Base-by-base conservation (phyloP, 2,329 filamentous ascomycete species). In the Volutella citrinella region DNA sequence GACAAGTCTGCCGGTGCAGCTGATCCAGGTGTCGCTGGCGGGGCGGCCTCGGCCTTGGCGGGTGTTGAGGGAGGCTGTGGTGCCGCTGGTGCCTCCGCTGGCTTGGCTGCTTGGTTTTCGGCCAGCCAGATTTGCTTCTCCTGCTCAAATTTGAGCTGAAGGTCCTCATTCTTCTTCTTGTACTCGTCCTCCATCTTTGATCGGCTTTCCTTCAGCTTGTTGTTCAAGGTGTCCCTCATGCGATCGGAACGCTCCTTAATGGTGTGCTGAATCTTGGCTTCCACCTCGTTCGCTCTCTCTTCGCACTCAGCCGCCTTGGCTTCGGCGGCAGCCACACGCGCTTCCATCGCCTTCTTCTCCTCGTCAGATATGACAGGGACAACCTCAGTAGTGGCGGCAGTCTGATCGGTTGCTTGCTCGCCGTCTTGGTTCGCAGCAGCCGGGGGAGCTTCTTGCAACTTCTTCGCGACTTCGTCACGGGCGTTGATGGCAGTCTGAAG, bases 161-260 rank as follows among this genome's bases (percentile, higher is more conserved):
- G 59, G 26, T 75, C 68, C 23, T 67, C 68, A 16, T 70, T 66
- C 49, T 76, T 76, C 39, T 72, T 69, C 51, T 77, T 77, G 35
- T 66, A 68, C 38, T 74, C 68, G 19, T 72, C 69, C 31, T 72
- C 69, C 43, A 69, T 62, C 40, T 70, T 66, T 31, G 69, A 60
- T 45, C 72, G 74, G 27, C 80, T 75, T 48, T 87, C 87, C 36
- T 70, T 76, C 12, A 95, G 69, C 55, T 84, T 87, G 54, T 78
- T 80, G 50, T 81, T 83, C 30, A 87, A 64, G 3, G 74, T 64
- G 15, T 76, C 70, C 52, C 81, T 84, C 82, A 87, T 84, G 55
- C 76, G 76, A 26, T 86, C 78, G 2, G 80, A 80, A 27, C 81
- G 74, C 32, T 73, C 67, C 50, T 84, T 84, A 39, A 86, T 69